Conservation (phyloP, 179 eudicot genomes). For the Actinidia polygama region DNA sequence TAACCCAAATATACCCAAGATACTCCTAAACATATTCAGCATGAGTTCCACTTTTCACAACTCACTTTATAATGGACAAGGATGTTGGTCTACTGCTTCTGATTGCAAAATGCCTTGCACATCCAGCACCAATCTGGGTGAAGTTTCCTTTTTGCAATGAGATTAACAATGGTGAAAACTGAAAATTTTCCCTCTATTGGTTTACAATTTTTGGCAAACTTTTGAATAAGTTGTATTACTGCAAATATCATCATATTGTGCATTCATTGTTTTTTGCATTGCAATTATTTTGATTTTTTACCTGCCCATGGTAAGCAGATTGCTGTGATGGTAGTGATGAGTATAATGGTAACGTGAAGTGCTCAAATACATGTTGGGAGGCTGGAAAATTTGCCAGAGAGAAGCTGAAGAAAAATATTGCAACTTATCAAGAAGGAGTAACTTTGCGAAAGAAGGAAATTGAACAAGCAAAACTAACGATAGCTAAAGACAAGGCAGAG, state of each 20-base stretch:
- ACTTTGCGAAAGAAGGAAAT: constrained; percentile 65
- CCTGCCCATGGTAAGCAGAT: constrained; percentile 46
- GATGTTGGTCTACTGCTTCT: not conserved
- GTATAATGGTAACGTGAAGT: constrained; percentile 72
- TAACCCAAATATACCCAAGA: not conserved
- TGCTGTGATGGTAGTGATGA: constrained; percentile 98
- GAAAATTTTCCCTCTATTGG: not conserved
- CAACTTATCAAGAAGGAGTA: constrained; percentile 74
- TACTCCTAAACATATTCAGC: not conserved
- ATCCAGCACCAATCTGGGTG: not conserved
- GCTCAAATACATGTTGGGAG: constrained; percentile 95
- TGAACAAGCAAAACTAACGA: constrained; percentile 67
- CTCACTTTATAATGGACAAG: not conserved
- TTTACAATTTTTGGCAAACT: not conserved
- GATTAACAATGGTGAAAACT: not conserved
- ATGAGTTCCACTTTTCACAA: not conserved
- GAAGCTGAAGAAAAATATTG: constrained; percentile 78
- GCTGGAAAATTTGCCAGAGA: constrained; percentile 95
- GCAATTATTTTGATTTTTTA: constrained; percentile 22
- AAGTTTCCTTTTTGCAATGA: not conserved
- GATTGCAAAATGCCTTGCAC: not conserved
- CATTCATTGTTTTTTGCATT: not conserved
- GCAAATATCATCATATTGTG: not conserved
- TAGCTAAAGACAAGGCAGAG: constrained; percentile 79
- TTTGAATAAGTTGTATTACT: not conserved